Evolutionary conservation across 192 early-diverging fungal genomes (phyloP), one percentile per base, ranked within the genome.

Genomic region (Linnemannia elongata): DNA sequence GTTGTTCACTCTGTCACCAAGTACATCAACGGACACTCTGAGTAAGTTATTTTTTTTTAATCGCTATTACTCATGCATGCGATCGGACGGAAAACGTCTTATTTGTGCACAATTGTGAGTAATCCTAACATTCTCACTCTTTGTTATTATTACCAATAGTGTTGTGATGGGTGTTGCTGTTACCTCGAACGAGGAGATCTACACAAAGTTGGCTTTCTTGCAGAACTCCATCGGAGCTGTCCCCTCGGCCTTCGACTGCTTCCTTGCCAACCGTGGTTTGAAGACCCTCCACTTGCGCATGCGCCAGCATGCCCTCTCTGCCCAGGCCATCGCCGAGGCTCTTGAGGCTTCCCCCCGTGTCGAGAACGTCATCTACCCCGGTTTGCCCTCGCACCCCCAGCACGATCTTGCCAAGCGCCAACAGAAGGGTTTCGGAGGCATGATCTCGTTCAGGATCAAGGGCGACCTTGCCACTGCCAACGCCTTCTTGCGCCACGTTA

Each of bases 11-110:
- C 97, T 27, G 97, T 97, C 33, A 99, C 98, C 75, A 99, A 99
- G 90, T 99, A 99, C 90, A 95, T 99, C 88, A 99, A 99, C 91
- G 98, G 98, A 66, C 98, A 99, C 89, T 98, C 97, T 33, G 98
- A 99, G 81, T 82, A 82, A 76, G 81, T 76, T 39, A 22, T 73
- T 39, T 45, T 74, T 13, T n/a, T 39, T 72, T 72, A n/a, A 22
- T 10, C 38, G 30, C 1, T 41, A 72, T 38, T 44, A 44, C 8
- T 42, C 63, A 69, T 52, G 49, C 49, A 49, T 52, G 49, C 18
- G 18, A 52, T 18, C 49, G 49, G 6, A 52, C 20, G 49, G 49
- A 52, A 22, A 17, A 7, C 42, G 72, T 73, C 27, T n/a, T 73
- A 20, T 73, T 44, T 73, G 55, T 24, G 39, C 15, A 24, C 39